A percentile compares a stretch with the other conserved stretches of the same genome.
phyloP scores from a whole-genome alignment of 2,329 filamentous ascomycete species.

The Botrytis deweyae region DNA sequence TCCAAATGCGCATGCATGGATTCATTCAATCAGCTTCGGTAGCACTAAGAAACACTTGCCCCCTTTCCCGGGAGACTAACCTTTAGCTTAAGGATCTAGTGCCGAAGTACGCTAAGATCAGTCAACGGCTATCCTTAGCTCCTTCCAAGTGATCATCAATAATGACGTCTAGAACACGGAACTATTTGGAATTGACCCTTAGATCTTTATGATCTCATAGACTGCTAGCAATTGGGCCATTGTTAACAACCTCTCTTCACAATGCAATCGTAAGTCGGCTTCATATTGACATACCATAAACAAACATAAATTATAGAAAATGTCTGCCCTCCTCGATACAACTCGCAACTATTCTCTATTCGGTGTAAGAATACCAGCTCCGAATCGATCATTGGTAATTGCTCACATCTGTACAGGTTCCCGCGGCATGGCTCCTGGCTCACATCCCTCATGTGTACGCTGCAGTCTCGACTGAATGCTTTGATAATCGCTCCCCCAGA shows the following conservation, averaged over 20 bases:
- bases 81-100: background rate
- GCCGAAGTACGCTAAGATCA: background rate
- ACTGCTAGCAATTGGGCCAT: background rate
- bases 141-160: background rate
- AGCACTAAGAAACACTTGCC: background rate
- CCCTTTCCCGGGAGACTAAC: background rate
- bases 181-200: background rate
- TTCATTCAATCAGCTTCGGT: background rate
- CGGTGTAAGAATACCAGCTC: background rate
- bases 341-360: constrained; percentile 11
- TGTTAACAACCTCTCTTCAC: background rate
- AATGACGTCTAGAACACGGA: background rate
- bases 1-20: too few species aligned
- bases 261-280: background rate
- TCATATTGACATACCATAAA: background rate
- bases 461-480: background rate
- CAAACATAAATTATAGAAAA: background rate
- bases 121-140: background rate
- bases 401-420: background rate
- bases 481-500: constrained; percentile 1
- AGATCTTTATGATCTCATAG: background rate
- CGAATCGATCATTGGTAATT: background rate
- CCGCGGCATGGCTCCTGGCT: constrained; percentile 4
- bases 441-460: background rate
- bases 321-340: background rate